These are phyloP conservation scores for Hyaloperonospora brassicae DNA, from an alignment of 352 stramenopile species.

Conservation along the genomic window DNA sequence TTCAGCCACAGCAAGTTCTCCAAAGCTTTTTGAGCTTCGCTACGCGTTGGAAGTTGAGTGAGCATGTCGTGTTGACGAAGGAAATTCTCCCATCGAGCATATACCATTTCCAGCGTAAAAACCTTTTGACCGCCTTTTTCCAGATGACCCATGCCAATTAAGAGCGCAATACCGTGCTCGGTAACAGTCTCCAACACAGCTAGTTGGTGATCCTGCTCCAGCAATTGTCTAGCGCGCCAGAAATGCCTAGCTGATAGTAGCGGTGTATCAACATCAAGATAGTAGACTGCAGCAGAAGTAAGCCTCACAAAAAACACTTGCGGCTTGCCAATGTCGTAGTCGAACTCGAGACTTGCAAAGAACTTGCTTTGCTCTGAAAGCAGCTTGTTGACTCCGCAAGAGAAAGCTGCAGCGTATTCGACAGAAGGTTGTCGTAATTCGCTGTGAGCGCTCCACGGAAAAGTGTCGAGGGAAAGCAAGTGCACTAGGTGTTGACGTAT, in stretches of 20 bases:
- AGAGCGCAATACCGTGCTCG: constrained; percentile 57
- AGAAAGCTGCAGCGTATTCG: constrained; percentile 37
- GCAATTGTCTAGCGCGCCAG: constrained; percentile 36
- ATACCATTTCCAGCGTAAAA: constrained; percentile 83
- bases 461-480: constrained; percentile 30
- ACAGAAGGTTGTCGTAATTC: constrained; percentile 11
- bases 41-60: constrained; percentile 47
- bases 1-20: constrained; percentile 62
- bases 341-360: constrained; percentile 49
- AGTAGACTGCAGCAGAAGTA: constrained; percentile 37
- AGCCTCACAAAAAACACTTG: constrained; percentile 61
- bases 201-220: constrained; percentile 72
- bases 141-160: constrained; percentile 74
- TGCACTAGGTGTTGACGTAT: constrained; percentile 39
- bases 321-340: constrained; percentile 72
- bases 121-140: constrained; percentile 55
- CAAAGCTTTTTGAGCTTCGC: constrained; percentile 66
- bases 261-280: constrained; percentile 33
- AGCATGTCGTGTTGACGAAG: constrained; percentile 69
- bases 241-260: constrained; percentile 43
- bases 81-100: constrained; percentile 71
- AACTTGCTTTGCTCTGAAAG: constrained; percentile 30
- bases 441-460: constrained; percentile 24
- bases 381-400: constrained; percentile 32
- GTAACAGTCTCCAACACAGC: constrained; percentile 57